phyloP scores from a whole-genome alignment of 495 filamentous ascomycete species.

The Astrothelium macrocarpum region DNA sequence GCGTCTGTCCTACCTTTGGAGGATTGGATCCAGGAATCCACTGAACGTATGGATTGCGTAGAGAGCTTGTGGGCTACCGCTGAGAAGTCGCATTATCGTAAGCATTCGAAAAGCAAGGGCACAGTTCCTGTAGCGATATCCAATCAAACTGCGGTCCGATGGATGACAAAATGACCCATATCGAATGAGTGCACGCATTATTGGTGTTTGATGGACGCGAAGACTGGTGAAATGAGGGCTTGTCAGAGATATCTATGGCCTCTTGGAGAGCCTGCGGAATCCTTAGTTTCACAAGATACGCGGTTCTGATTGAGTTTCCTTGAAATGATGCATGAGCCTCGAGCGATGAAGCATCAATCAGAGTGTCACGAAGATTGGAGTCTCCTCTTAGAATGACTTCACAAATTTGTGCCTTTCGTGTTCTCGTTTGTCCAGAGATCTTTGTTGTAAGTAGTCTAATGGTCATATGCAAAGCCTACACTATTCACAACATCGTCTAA shows the following conservation, averaged over 20 bases:
- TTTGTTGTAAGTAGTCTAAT: too few species aligned
- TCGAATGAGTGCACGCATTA: not conserved
- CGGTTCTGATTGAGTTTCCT: too few species aligned
- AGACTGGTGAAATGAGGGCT: not conserved
- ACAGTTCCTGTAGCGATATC: not conserved
- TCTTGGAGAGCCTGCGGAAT: not conserved
- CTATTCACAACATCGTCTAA: not conserved
- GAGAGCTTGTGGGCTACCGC: not conserved
- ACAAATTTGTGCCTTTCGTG: too few species aligned
- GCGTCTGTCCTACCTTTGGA: not conserved
- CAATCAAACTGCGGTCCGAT: not conserved
- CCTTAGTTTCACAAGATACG: too few species aligned
- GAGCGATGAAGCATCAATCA: too few species aligned
- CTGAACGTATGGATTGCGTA: not conserved
- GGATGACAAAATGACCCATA: not conserved
- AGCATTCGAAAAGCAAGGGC: not conserved
- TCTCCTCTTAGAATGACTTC: too few species aligned
- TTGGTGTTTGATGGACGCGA: conserved; percentile 1
- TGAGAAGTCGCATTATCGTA: not conserved
- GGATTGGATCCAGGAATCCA: not conserved
- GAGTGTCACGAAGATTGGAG: too few species aligned
- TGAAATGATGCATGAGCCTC: too few species aligned
- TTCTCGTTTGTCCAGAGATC: too few species aligned
- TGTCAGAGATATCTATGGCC: not conserved
- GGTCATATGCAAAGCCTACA: too few species aligned